Conservation (phyloP, 2,329 filamentous ascomycete species). For the Claviceps arundinis region DNA sequence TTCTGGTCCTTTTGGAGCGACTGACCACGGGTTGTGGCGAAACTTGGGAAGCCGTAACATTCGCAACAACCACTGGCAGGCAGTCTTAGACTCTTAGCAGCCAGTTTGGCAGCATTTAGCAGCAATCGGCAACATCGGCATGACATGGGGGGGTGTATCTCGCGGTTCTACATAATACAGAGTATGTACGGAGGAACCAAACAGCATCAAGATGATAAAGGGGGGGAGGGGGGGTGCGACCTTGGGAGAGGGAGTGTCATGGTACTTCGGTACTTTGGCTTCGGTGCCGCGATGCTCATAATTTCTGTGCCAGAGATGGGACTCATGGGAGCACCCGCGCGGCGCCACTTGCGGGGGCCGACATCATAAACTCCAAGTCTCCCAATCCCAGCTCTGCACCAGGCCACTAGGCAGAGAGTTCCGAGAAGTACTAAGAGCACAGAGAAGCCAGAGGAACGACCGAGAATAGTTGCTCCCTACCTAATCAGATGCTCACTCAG, state of each 20-base stretch:
- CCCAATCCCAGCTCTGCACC: not conserved
- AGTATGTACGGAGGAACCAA: not conserved
- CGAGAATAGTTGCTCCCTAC: too few relatives aligned
- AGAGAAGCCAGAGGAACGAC: too few relatives aligned
- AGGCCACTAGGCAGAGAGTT: not conserved
- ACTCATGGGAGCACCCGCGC: constrained; percentile 2
- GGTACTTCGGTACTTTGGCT: too few relatives aligned
- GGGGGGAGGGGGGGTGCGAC: not conserved
- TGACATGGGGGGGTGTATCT: constrained; percentile 2
- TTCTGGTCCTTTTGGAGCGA: not conserved
- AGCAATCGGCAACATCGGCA: not conserved
- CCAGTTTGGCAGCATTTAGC: not conserved
- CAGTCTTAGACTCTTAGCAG: too few relatives aligned
- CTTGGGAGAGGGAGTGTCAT: not conserved
- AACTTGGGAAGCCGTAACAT: not conserved
- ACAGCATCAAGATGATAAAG: not conserved
- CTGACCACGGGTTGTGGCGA: not conserved
- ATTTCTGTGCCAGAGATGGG: too few relatives aligned
- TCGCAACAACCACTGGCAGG: too few relatives aligned
- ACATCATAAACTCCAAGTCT: not conserved
- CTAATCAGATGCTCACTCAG: too few relatives aligned
- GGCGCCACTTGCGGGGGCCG: constrained; percentile 2
- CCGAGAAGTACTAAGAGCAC: not conserved
- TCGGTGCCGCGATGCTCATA: not conserved
- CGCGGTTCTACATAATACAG: not conserved